Base-by-base conservation (phyloP, 352 stramenopile species). In the Phytophthora ohioensis region DNA sequence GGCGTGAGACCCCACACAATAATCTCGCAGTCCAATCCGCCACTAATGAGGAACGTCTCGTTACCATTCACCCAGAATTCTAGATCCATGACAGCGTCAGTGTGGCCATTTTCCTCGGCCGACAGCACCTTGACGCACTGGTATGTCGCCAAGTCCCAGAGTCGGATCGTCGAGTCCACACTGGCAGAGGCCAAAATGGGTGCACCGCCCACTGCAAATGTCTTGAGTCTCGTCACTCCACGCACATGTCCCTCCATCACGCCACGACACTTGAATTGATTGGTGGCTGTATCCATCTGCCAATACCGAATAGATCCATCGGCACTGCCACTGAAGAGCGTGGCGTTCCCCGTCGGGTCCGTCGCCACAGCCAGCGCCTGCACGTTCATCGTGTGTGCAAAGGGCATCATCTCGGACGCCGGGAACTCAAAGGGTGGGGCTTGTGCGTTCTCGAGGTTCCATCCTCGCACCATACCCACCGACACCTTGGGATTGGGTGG, bases 21-120 rank as follows among this genome's bases (percentile, higher is more conserved):
- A 62, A 96, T 85, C 67, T 95, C 83, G n/a, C 72, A 79, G 56
- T 96, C 89, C 51, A 94, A 64, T 32, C 85, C 87, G 54, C 84
- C 85, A 45, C 87, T 94, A 55, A 96, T 94, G 38, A 96, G 84
- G 70, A 92, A 96, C n/a, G 84, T 90, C 75, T 96, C 89, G 64
- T 75, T 83, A 34, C 87, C 76, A 72, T 93, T 95, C 42, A 94
- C 85, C 89, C 87, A 96, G 55, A 96, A 90, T 58, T 95, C 88
- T 27, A 95, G 69, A 71, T 95, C 89, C 85, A 93, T 94, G 39
- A 96, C 87, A 5, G 88, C 78, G 13, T 96, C 88, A 36, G 82
- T 91, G 75, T 96, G 89, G 15, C 87, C 84, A 69, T 81, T 81
- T 56, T 94, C 80, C 31, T 91, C 85, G 4, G 71, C 70, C 10